phyloP scores from a whole-genome alignment of 495 filamentous ascomycete genomes.

The Penicillium goetzii region DNA sequence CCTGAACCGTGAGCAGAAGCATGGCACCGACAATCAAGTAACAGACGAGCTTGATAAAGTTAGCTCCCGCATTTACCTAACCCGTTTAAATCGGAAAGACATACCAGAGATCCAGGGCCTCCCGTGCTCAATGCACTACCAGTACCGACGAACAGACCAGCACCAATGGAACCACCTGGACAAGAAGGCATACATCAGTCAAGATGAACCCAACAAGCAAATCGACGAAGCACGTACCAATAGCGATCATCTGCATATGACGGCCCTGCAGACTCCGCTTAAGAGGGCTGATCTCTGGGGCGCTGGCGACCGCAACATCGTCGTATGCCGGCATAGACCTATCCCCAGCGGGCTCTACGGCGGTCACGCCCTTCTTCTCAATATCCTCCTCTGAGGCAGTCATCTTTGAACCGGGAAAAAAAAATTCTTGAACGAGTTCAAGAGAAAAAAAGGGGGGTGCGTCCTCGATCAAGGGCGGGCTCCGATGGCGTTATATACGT shows the following conservation, averaged over 20 bases:
- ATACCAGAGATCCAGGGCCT: conserved; percentile 45
- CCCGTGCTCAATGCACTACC: conserved; percentile 47
- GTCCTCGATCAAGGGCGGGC: not conserved
- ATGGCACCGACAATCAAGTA: conserved; percentile 58
- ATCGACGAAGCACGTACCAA: conserved; percentile 47
- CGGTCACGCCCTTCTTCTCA: conserved; percentile 24
- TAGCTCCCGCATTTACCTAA: not conserved
- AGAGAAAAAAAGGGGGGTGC: not conserved
- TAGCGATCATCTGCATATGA: conserved; percentile 79
- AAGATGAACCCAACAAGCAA: not conserved
- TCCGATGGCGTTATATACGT: conserved; percentile 19
- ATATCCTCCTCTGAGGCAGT: conserved; percentile 22
- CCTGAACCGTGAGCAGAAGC: conserved; percentile 63
- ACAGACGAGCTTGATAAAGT: conserved; percentile 40
- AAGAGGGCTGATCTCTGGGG: conserved; percentile 51
- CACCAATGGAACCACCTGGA: conserved; percentile 56
- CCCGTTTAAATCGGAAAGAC: not conserved
- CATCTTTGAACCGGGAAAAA: conserved; percentile 18
- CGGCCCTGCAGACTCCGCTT: conserved; percentile 53
- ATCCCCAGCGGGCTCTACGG: conserved; percentile 16
- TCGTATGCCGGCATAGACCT: conserved; percentile 9
- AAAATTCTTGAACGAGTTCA: conserved; percentile 6
- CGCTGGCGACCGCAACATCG: conserved; percentile 6
- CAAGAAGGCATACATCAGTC: not conserved
- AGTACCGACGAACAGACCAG: conserved; percentile 57